Evolutionary conservation across 257 asterid species (phyloP).

Genomic region (Fraxinus excelsior): DNA sequence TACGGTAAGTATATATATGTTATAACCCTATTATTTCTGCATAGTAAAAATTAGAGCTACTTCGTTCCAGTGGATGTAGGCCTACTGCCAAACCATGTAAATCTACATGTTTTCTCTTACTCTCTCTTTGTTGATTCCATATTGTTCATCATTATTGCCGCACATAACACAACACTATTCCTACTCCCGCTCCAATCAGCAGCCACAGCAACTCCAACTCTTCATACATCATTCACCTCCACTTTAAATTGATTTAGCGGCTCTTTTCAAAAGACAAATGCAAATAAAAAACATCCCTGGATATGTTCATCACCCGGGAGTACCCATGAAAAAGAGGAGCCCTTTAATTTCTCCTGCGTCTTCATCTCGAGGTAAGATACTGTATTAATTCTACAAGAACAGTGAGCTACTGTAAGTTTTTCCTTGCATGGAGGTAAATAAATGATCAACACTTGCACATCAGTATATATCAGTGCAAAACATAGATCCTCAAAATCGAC

Average conservation of each 20-base stretch:
- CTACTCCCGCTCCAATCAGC: neutral
- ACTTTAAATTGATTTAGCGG: neutral
- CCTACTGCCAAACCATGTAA: too few relatives aligned
- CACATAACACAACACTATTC: neutral
- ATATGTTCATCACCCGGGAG: neutral
- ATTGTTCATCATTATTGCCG: too few relatives aligned
- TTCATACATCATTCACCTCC: neutral
- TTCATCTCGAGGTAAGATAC: neutral
- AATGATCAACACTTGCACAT: neutral
- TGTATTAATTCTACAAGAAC: neutral
- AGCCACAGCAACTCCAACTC: neutral
- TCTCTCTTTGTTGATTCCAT: too few relatives aligned
- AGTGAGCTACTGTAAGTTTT: neutral
- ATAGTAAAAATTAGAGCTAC: too few relatives aligned
- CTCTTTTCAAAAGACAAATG: neutral
- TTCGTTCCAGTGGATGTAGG: too few relatives aligned
- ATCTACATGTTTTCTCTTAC: too few relatives aligned
- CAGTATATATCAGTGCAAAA: neutral
- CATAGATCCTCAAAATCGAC: neutral
- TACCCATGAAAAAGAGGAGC: neutral
- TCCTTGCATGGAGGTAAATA: neutral
- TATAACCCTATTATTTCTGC: too few relatives aligned
- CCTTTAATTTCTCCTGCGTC: neutral
- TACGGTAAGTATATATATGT: too few relatives aligned
- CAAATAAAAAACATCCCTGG: neutral